These are phyloP conservation scores for Candida hungchunana DNA, from an alignment of 805 yeast species.

Conservation along the genomic window DNA sequence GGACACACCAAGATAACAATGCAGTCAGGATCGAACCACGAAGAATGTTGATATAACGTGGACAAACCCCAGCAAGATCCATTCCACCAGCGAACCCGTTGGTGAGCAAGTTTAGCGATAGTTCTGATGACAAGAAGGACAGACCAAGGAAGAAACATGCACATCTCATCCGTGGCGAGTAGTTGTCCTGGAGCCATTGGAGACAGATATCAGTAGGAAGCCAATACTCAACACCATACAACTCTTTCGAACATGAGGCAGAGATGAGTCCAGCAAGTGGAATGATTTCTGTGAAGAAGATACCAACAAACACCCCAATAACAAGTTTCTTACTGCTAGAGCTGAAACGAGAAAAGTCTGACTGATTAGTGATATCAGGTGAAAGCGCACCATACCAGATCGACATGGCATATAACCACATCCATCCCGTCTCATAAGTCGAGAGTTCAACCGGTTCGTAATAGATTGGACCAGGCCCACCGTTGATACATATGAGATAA, in stretches of 20 bases:
- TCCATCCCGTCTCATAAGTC: slow-evolving; percentile 32
- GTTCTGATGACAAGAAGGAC: slow-evolving; percentile 32
- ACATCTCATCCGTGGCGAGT: slow-evolving; percentile 33
- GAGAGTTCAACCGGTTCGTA: slow-evolving; percentile 25
- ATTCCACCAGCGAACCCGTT: slow-evolving; percentile 34
- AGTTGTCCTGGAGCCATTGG: slow-evolving; percentile 36
- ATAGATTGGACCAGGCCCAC: slow-evolving; percentile 34
- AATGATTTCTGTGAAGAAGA: slow-evolving; percentile 34
- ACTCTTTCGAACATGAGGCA: slow-evolving; percentile 31
- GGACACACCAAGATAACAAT: slow-evolving; percentile 33
- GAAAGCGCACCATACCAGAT: slow-evolving; percentile 39
- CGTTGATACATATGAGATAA: slow-evolving; percentile 30
- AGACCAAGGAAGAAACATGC: slow-evolving; percentile 39
- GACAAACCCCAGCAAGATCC: slow-evolving; percentile 23
- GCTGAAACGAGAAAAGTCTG: slow-evolving; percentile 39
- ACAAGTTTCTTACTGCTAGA: slow-evolving; percentile 24
- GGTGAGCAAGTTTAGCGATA: slow-evolving; percentile 33
- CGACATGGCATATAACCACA: slow-evolving; percentile 37
- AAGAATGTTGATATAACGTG: slow-evolving; percentile 18
- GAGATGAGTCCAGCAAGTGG: slow-evolving; percentile 38
- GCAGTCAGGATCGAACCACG: slow-evolving; percentile 34
- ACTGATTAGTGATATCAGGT: slow-evolving; percentile 36
- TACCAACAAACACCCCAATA: slow-evolving; percentile 30
- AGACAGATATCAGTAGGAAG: slow-evolving; percentile 34
- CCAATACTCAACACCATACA: slow-evolving; percentile 36